Percentiles rank a stretch among this genome's conserved stretches.
Evolutionary conservation across 2,329 filamentous ascomycete species (phyloP).

Genomic region (Thelonectria rubi): DNA sequence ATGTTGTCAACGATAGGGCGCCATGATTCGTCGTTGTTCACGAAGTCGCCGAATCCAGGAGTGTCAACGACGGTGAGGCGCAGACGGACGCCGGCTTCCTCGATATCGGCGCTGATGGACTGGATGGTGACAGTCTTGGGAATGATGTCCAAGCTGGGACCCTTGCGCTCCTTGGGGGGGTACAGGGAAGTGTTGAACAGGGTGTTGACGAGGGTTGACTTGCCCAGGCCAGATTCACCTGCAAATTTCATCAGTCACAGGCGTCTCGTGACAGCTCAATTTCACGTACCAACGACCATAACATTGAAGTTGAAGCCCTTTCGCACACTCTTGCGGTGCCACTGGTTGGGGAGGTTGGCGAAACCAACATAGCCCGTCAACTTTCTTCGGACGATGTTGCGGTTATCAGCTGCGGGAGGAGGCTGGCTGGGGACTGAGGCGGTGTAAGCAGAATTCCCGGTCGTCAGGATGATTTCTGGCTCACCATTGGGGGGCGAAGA

Average conservation of each 20-base stretch:
- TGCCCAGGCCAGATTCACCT: constrained; percentile 99
- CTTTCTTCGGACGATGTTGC: constrained; percentile 98
- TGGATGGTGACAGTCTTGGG: constrained; percentile 97
- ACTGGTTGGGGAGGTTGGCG: constrained; percentile 98
- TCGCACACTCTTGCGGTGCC: constrained; percentile 99
- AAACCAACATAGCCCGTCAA: constrained; percentile 98
- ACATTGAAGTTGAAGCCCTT: constrained; percentile 99
- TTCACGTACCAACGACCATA: constrained; percentile 95
- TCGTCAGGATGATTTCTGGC: constrained; percentile 29
- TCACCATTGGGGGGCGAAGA: constrained; percentile 53
- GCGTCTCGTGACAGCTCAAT: neutral
- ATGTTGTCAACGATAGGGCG: constrained; percentile 99
- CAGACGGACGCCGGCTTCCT: constrained; percentile 97
- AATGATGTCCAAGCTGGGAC: constrained; percentile 95
- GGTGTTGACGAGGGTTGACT: constrained; percentile 98
- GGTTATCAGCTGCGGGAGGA: constrained; percentile 69
- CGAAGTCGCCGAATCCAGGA: constrained; percentile 97
- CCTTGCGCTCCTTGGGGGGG: constrained; percentile 98
- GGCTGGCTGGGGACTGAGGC: constrained; percentile 51
- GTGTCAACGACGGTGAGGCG: constrained; percentile 97
- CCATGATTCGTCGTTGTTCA: constrained; percentile 99
- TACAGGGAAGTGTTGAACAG: constrained; percentile 99
- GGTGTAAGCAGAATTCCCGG: constrained; percentile 8
- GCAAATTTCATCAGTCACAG: constrained; percentile 4
- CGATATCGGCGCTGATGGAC: constrained; percentile 94